These are phyloP conservation scores for Microthlaspi erraticum DNA, from an alignment of 345 rosid species.

Conservation along the genomic window DNA sequence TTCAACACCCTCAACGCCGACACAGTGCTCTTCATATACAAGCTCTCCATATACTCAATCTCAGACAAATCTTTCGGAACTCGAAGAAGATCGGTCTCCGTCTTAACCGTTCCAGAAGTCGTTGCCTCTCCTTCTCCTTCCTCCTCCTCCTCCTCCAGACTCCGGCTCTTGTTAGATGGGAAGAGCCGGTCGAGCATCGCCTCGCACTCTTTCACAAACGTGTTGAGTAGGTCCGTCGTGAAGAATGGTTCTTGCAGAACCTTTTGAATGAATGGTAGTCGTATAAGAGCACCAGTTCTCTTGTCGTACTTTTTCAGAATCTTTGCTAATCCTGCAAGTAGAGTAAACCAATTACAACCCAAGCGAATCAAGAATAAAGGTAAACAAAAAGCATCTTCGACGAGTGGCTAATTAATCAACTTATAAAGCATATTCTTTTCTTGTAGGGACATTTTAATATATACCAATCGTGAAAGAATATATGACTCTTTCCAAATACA, in stretches of 20 bases:
- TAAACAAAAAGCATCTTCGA: conserved; percentile 12
- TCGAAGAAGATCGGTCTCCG: conserved; percentile 37
- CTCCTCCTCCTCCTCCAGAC: conserved; percentile 38
- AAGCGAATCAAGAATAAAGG: conserved; percentile 37
- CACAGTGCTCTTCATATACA: conserved; percentile 65
- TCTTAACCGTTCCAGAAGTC: conserved; percentile 47
- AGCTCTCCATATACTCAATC: conserved; percentile 64
- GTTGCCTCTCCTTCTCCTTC: conserved; percentile 45
- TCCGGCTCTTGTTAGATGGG: conserved; percentile 44
- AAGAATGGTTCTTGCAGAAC: conserved; percentile 83
- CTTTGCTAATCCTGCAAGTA: conserved; percentile 71
- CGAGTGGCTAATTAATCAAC: conserved; percentile 32
- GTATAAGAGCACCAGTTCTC: conserved; percentile 72
- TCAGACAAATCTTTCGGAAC: conserved; percentile 58
- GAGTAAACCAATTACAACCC: conserved; percentile 4
- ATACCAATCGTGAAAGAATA: conserved; percentile 29
- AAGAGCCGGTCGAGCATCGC: conserved; percentile 58
- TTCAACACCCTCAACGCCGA: conserved; percentile 71
- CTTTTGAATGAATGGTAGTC: conserved; percentile 73
- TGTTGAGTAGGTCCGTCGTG: conserved; percentile 70
- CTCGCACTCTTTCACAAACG: conserved; percentile 81
- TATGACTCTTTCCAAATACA: conserved; percentile 10
- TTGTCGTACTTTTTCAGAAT: conserved; percentile 86
- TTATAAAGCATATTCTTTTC: conserved; percentile 37
- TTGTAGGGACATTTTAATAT: conserved; percentile 18